A percentile compares a stretch with the other conserved stretches of the same genome.
phyloP scores from a whole-genome alignment of 2,329 filamentous ascomycete genomes.

The Trichophyton schoenleinii region DNA sequence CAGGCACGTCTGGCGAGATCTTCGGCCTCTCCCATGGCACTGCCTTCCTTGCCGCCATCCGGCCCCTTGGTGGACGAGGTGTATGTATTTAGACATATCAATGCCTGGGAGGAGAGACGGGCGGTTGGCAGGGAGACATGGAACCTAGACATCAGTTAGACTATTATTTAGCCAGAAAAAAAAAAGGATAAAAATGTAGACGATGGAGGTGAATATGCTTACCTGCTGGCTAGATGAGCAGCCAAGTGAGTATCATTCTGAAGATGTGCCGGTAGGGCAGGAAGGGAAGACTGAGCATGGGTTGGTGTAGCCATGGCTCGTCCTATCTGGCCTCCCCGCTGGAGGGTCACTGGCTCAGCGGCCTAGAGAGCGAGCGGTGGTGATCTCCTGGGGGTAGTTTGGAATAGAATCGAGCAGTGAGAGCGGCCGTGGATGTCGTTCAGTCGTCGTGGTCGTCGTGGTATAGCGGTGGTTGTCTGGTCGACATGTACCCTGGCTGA shows the following conservation, averaged over 20 bases:
- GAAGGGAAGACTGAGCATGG: slow-evolving; percentile 70
- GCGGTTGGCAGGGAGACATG: slow-evolving; percentile 84
- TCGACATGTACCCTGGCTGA: background rate
- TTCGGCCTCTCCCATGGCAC: slow-evolving; percentile 82
- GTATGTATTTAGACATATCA: slow-evolving; percentile 90
- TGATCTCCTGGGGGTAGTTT: background rate
- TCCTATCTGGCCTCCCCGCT: background rate
- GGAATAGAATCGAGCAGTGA: background rate
- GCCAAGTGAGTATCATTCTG: slow-evolving; percentile 42
- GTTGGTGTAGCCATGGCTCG: slow-evolving; percentile 40
- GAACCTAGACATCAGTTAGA: slow-evolving; percentile 49
- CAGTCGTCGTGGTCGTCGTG: background rate
- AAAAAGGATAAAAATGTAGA: no score
- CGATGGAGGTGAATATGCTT: slow-evolving; percentile 8
- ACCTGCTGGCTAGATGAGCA: slow-evolving; percentile 40
- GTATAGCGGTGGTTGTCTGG: background rate
- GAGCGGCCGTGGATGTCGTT: background rate
- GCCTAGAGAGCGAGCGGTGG: background rate
- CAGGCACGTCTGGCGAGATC: slow-evolving; percentile 81
- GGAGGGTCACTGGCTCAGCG: background rate
- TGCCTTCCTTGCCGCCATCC: slow-evolving; percentile 84
- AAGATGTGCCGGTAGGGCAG: slow-evolving; percentile 64
- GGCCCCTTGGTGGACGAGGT: slow-evolving; percentile 75
- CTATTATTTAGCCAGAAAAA: no score
- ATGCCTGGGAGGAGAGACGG: slow-evolving; percentile 75